Percentiles rank a stretch among this genome's conserved stretches.
Evolutionary conservation across 805 yeast genomes (phyloP).

Genomic region (Metschnikowia drakensbergensis): DNA sequence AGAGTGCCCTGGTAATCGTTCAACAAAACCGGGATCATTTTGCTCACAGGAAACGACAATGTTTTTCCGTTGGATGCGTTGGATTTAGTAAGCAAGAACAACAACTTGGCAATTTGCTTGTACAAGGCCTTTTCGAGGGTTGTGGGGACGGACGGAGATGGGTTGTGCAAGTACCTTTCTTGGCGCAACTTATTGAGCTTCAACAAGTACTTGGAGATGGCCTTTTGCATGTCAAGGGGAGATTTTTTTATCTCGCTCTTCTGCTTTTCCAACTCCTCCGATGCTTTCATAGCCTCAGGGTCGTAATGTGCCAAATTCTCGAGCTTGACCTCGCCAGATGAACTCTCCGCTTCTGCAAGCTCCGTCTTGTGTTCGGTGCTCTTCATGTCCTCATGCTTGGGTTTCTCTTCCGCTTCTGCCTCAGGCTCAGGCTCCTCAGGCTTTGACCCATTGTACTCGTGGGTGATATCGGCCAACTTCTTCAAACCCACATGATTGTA

Average conservation of each 20-base stretch:
- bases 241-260: conserved; percentile 23
- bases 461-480: conserved; percentile 27
- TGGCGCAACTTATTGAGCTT: conserved; percentile 39
- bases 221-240: conserved; percentile 30
- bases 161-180: conserved; percentile 32
- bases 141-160: conserved; percentile 25
- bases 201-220: conserved; percentile 31
- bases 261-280: conserved; percentile 26
- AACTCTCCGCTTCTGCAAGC: conserved; percentile 6
- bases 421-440: conserved; percentile 7
- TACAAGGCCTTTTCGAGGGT: conserved; percentile 26
- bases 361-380: conserved; percentile 2
- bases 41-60: conserved; percentile 30
- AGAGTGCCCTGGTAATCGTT: conserved; percentile 74
- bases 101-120: conserved; percentile 28
- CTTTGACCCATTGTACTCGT: conserved; percentile 8
- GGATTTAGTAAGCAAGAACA: conserved; percentile 31
- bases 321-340: conserved; percentile 22
- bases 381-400: not conserved
- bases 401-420: conserved; percentile 4
- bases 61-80: conserved; percentile 24
- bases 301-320: conserved; percentile 34
- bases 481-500: conserved; percentile 36
- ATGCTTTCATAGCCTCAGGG: conserved; percentile 27
- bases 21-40: conserved; percentile 62